These are phyloP conservation scores for Sambucus nigra DNA, from an alignment of 129 eudicot species.

Conservation along the genomic window DNA sequence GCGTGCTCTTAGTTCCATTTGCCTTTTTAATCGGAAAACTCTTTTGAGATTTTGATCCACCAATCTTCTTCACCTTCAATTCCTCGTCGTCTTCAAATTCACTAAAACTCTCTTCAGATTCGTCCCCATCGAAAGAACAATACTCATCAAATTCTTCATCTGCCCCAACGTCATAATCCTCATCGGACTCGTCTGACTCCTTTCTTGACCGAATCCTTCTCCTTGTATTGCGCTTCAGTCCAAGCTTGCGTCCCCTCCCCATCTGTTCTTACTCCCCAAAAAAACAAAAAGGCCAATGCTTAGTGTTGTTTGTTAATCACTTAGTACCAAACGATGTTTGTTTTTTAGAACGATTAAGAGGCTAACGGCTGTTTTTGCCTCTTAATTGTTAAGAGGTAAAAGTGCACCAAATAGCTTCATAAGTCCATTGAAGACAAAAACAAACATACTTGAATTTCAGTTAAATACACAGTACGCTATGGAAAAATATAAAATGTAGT, in stretches of 20 bases:
- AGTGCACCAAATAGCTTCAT: too few relatives aligned
- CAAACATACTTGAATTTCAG: not conserved
- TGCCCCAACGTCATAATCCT: constrained; percentile 61
- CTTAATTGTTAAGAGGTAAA: too few relatives aligned
- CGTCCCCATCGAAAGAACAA: constrained; percentile 52
- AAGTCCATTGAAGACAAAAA: too few relatives aligned
- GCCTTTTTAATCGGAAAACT: constrained; percentile 25
- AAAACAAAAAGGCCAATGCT: constrained; percentile 17
- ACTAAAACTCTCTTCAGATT: constrained; percentile 47
- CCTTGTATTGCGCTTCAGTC: constrained; percentile 23
- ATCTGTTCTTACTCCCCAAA: constrained; percentile 31
- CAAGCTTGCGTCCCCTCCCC: constrained; percentile 52
- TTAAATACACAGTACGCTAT: not conserved
- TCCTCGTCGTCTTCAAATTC: constrained; percentile 31
- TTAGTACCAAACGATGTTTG: too few relatives aligned
- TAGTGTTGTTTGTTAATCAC: too few relatives aligned
- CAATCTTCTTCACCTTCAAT: constrained; percentile 29
- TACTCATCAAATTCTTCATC: constrained; percentile 57
- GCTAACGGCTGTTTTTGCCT: too few relatives aligned
- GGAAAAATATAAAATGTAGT: constrained; percentile 9
- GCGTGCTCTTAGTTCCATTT: constrained; percentile 15
- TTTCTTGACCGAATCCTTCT: constrained; percentile 19
- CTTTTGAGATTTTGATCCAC: constrained; percentile 24
- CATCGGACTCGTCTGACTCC: constrained; percentile 73
- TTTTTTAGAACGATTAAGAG: too few relatives aligned